Percentiles rank a stretch among this genome's conserved stretches.
phyloP scores from a whole-genome alignment of 148 eudicot genomes.

The Amaranthus cruentus region DNA sequence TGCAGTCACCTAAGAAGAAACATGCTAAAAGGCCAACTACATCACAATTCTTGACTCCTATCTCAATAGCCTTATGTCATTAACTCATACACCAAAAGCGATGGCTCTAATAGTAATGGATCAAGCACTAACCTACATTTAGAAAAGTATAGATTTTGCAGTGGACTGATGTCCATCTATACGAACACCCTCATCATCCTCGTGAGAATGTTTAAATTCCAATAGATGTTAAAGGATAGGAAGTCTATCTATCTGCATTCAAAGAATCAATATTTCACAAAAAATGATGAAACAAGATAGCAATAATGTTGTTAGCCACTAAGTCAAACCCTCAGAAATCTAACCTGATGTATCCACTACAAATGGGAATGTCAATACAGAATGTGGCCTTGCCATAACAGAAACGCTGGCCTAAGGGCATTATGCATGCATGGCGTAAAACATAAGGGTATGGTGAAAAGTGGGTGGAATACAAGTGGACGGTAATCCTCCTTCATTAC shows the following conservation, averaged over 20 bases:
- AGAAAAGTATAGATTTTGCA: neutral
- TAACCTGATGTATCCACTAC: neutral
- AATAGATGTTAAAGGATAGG: too few relatives aligned
- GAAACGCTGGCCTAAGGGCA: too few relatives aligned
- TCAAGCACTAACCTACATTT: neutral
- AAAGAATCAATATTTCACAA: neutral
- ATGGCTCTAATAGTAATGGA: neutral
- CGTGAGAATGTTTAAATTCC: neutral
- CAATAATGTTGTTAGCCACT: too few relatives aligned
- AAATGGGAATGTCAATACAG: too few relatives aligned
- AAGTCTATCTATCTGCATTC: neutral
- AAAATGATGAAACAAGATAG: neutral
- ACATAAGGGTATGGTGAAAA: too few relatives aligned
- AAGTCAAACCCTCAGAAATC: neutral
- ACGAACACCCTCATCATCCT: neutral
- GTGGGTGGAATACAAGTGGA: too few relatives aligned
- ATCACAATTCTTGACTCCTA: neutral
- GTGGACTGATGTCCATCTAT: neutral
- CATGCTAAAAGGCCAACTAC: too few relatives aligned
- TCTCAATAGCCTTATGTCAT: neutral
- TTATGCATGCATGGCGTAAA: too few relatives aligned
- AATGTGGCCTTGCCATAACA: too few relatives aligned
- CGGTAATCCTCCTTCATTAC: too few relatives aligned
- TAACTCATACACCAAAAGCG: neutral
- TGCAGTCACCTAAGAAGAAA: too few relatives aligned